phyloP scores from a whole-genome alignment of 805 yeast species.

The Wickerhamomyces xylosicus region DNA sequence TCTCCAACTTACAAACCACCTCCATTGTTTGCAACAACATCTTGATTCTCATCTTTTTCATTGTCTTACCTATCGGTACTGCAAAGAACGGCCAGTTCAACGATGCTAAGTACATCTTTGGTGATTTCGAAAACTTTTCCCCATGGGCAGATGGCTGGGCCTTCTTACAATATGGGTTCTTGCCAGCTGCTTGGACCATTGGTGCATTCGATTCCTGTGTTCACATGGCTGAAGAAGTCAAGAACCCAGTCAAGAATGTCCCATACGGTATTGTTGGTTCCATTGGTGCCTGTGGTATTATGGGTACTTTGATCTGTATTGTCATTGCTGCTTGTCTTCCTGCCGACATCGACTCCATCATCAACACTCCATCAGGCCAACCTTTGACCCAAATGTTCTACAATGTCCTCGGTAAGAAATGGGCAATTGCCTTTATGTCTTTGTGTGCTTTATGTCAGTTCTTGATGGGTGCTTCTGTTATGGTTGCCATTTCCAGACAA shows the following conservation, averaged over 20 bases:
- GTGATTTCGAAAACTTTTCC: conserved; percentile 34
- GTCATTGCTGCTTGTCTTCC: conserved; percentile 43
- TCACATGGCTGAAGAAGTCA: conserved; percentile 64
- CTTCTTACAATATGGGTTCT: conserved; percentile 35
- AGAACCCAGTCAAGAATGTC: conserved; percentile 46
- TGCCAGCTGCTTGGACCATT: conserved; percentile 67
- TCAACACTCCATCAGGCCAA: conserved; percentile 34
- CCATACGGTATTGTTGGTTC: conserved; percentile 57
- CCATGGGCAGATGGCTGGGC: conserved; percentile 54
- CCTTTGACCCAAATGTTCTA: conserved; percentile 55
- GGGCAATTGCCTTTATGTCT: conserved; percentile 58
- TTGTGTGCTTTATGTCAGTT: conserved; percentile 50
- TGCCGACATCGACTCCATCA: conserved; percentile 20
- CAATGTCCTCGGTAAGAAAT: conserved; percentile 50
- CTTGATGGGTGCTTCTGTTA: conserved; percentile 54
- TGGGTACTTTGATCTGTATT: conserved; percentile 48
- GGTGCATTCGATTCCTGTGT: conserved; percentile 65
- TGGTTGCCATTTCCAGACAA: conserved; percentile 60
- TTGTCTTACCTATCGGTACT: conserved; percentile 59
- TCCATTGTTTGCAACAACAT: conserved; percentile 46
- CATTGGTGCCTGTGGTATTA: conserved; percentile 40
- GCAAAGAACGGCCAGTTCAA: conserved; percentile 17
- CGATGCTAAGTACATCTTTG: conserved; percentile 44
- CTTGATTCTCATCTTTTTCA: conserved; percentile 42
- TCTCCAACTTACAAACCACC: conserved; percentile 49